Evolutionary conservation across 1,139 yeast genomes (phyloP).

Genomic region (Taiozyma onychis): DNA sequence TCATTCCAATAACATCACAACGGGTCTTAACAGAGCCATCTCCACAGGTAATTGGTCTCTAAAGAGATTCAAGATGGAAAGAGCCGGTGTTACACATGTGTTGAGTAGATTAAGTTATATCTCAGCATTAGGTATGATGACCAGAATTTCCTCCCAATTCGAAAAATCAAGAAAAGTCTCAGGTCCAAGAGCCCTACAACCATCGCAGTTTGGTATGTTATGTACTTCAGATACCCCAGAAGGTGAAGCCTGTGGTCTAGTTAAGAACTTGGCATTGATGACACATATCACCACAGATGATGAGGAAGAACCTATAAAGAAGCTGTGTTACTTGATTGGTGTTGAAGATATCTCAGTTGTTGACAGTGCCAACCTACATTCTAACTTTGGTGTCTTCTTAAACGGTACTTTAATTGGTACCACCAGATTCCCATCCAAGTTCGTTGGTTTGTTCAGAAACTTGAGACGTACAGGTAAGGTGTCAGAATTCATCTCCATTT

Average conservation of each 20-base stretch:
- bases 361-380: constrained; percentile 80
- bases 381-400: constrained; percentile 77
- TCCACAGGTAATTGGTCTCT: constrained; percentile 99
- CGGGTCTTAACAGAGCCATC: constrained; percentile 92
- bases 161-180: constrained; percentile 97
- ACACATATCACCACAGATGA: constrained; percentile 98
- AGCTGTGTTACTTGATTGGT: constrained; percentile 75
- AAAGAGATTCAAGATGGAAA: constrained; percentile 98
- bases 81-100: constrained; percentile 99
- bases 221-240: constrained; percentile 99
- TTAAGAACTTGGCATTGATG: constrained; percentile 93
- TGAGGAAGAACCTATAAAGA: constrained; percentile 83
- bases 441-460: constrained; percentile 71
- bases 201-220: constrained; percentile 98
- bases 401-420: constrained; percentile 95
- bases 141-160: constrained; percentile 96
- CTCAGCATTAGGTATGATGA: constrained; percentile 98
- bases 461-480: constrained; percentile 82
- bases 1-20: constrained; percentile 88
- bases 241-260: constrained; percentile 99
- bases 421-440: constrained; percentile 76
- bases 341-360: constrained; percentile 80
- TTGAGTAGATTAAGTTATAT: constrained; percentile 86
- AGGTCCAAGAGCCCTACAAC: constrained; percentile 98
- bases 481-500: constrained; percentile 87